These are phyloP conservation scores for Noccaea bulbosa DNA, from an alignment of 345 rosid species.

Conservation along the genomic window DNA sequence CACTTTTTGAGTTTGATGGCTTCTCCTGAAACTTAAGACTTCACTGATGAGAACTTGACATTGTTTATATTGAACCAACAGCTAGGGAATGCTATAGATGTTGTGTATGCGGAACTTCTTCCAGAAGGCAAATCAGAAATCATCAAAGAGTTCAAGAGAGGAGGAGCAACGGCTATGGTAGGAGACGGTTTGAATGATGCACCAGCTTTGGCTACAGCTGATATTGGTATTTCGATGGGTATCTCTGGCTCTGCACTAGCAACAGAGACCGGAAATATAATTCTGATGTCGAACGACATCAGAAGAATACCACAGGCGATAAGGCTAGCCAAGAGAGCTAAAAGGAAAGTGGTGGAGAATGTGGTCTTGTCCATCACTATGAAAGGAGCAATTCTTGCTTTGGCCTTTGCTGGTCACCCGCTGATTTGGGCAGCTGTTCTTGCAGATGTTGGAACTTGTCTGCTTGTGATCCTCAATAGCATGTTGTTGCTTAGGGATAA, in stretches of 20 bases:
- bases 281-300: constrained; percentile 86
- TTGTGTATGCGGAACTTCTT: constrained; percentile 70
- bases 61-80: constrained; percentile 46
- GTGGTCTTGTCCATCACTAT: constrained; percentile 62
- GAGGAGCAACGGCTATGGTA: constrained; percentile 74
- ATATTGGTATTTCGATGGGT: constrained; percentile 94
- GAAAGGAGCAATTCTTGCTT: constrained; percentile 64
- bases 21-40: constrained; percentile 13
- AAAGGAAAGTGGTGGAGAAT: constrained; percentile 72
- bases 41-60: constrained; percentile 17
- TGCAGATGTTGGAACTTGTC: constrained; percentile 85
- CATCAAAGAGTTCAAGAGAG: constrained; percentile 50
- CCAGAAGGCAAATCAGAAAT: constrained; percentile 76
- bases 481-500: constrained; percentile 62
- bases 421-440: constrained; percentile 91
- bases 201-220: constrained; percentile 89
- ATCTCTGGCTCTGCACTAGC: constrained; percentile 89
- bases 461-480: constrained; percentile 81
- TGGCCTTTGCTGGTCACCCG: constrained; percentile 87
- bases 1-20: constrained; percentile 3
- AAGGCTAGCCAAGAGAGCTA: constrained; percentile 59
- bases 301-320: constrained; percentile 73
- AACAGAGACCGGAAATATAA: constrained; percentile 74
- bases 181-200: constrained; percentile 97
- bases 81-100: constrained; percentile 64